A percentile compares a stretch with the other conserved stretches of the same genome.
These are phyloP conservation scores for Schizochytrium sp. DNA, from an alignment of 108 stramenopile genomes.

Conservation along the genomic window DNA sequence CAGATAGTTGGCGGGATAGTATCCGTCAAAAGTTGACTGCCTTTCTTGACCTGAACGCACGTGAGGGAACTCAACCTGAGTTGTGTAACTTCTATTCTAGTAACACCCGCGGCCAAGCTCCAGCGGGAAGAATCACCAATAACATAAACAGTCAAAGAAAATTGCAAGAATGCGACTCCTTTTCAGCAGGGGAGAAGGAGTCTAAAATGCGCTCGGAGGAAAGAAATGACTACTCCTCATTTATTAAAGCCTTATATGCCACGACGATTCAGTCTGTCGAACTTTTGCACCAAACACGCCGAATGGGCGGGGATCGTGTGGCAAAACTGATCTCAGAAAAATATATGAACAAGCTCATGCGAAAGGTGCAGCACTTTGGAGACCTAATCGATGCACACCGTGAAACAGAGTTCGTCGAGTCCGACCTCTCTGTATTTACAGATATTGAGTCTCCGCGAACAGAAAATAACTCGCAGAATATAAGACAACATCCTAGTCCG, in stretches of 20 bases:
- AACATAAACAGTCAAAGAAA: too few relatives aligned
- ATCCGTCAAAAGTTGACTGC: neutral
- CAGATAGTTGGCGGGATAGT: neutral
- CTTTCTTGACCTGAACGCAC: constrained; percentile 22
- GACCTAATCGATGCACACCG: neutral
- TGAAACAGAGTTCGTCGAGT: neutral
- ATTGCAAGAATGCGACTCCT: too few relatives aligned
- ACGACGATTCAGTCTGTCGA: constrained; percentile 19
- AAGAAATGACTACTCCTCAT: neutral
- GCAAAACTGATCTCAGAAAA: neutral
- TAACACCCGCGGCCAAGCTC: neutral
- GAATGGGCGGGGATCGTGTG: neutral
- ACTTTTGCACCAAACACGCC: neutral
- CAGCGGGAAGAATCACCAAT: neutral
- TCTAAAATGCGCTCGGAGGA: neutral
- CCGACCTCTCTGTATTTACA: neutral
- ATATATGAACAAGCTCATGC: constrained; percentile 48
- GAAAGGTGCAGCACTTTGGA: constrained; percentile 9
- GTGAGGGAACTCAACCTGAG: constrained; percentile 15
- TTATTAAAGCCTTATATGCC: constrained; percentile 25
- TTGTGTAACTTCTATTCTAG: constrained; percentile 5
- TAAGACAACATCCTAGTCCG: too few relatives aligned
- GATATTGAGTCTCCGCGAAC: too few relatives aligned
- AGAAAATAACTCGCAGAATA: too few relatives aligned
- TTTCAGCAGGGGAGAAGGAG: neutral